These are phyloP conservation scores for Solanum rostratum DNA, from an alignment of 257 asterid species.

Conservation along the genomic window DNA sequence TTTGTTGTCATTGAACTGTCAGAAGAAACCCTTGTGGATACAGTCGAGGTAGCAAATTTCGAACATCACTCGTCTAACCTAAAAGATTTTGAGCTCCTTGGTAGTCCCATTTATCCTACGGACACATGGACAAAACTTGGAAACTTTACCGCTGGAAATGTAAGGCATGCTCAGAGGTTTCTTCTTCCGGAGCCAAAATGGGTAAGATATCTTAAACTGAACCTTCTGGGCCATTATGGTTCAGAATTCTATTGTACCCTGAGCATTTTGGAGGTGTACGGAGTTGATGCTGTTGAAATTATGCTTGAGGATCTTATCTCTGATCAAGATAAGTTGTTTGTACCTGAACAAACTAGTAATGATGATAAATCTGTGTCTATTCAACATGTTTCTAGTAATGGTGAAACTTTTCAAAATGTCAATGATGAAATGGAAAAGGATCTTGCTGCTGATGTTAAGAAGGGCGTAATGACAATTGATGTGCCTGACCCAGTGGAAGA, in stretches of 20 bases:
- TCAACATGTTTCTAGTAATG: conserved; percentile 21
- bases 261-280: conserved; percentile 77
- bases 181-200: conserved; percentile 82
- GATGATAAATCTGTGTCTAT: conserved; percentile 26
- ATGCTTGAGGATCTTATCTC: conserved; percentile 89
- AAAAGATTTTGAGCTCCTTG: conserved; percentile 72
- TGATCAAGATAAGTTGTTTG: conserved; percentile 42
- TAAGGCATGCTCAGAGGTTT: conserved; percentile 67
- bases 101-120: conserved; percentile 83
- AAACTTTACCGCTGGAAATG: conserved; percentile 64
- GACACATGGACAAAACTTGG: conserved; percentile 82
- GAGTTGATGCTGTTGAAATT: conserved; percentile 93
- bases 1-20: conserved; percentile 87
- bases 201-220: conserved; percentile 74
- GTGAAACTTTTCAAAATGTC: conserved; percentile 23
- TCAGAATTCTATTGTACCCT: conserved; percentile 91
- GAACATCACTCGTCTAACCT: conserved; percentile 90
- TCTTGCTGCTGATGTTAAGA: conserved; percentile 25
- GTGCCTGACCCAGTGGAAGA: conserved; percentile 76
- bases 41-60: conserved; percentile 69
- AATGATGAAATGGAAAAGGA: conserved; percentile 36
- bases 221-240: conserved; percentile 66
- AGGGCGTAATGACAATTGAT: conserved; percentile 22
- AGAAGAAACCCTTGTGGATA: conserved; percentile 79
- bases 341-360: conserved; percentile 25